Conservation (phyloP, 805 yeast species). For the Cyberlindnera maclurae region DNA sequence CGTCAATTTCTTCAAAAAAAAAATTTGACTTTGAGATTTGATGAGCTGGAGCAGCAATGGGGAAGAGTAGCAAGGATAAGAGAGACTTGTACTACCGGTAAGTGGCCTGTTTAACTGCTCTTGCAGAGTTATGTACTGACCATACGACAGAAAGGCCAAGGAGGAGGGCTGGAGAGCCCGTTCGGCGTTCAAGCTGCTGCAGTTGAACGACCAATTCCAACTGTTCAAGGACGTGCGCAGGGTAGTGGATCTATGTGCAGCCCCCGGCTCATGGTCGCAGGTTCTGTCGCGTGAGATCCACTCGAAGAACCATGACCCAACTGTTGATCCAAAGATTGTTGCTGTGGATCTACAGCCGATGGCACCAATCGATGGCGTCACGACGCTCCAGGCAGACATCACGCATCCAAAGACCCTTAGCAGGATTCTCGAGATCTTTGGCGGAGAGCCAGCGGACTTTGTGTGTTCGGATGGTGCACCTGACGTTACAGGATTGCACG, state of each 20-base stretch:
- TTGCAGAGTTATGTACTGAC: conserved; percentile 10
- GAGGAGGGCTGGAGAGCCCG: conserved; percentile 98
- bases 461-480: conserved; percentile 99
- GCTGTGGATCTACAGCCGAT: conserved; percentile 97
- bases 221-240: conserved; percentile 61
- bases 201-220: conserved; percentile 84
- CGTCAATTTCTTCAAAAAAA: no score
- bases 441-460: conserved; percentile 89
- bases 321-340: conserved; percentile 67
- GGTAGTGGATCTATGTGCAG: conserved; percentile 97
- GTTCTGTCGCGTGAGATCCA: conserved; percentile 71
- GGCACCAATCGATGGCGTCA: conserved; percentile 92
- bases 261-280: conserved; percentile 98
- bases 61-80: conserved; percentile 91
- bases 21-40: not conserved
- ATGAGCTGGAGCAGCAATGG: conserved; percentile 46
- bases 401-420: conserved; percentile 89
- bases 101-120: conserved; percentile 3
- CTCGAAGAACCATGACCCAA: conserved; percentile 29
- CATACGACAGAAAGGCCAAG: conserved; percentile 65
- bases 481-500: conserved; percentile 96
- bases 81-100: conserved; percentile 74
- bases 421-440: conserved; percentile 71
- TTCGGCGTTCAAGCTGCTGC: conserved; percentile 90
- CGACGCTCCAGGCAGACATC: conserved; percentile 90